Percentiles rank a stretch among this genome's conserved stretches.
phyloP scores from a whole-genome alignment of 2,329 filamentous ascomycete species.

The Colletotrichum spaethianum region DNA sequence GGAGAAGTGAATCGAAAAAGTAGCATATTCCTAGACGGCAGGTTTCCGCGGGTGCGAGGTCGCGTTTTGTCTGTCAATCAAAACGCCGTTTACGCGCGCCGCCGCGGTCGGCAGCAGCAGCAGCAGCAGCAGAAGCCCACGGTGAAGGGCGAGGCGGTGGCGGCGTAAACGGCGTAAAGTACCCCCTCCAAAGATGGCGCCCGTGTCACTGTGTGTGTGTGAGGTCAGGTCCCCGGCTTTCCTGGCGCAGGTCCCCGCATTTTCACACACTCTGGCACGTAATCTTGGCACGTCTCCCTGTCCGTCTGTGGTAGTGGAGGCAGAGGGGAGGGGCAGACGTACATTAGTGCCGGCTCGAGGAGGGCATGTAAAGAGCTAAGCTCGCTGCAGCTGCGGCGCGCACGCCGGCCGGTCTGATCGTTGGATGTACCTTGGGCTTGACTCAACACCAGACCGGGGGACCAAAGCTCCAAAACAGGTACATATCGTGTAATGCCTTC shows the following conservation, averaged over 20 bases:
- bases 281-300: constrained; percentile 32
- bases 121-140: too few relatives aligned
- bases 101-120: not conserved
- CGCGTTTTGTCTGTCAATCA: too few relatives aligned
- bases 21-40: not conserved
- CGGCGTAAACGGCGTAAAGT: constrained; percentile 38
- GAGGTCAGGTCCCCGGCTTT: constrained; percentile 37
- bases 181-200: not conserved
- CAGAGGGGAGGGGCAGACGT: not conserved
- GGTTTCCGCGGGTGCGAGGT: too few relatives aligned
- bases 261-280: constrained; percentile 22
- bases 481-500: constrained; percentile 7
- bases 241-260: constrained; percentile 22
- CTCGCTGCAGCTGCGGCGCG: not conserved
- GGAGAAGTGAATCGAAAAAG: not conserved
- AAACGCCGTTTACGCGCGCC: not conserved
- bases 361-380: constrained; percentile 2
- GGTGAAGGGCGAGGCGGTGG: not conserved
- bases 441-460: constrained; percentile 32
- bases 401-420: constrained; percentile 20
- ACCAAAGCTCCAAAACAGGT: constrained; percentile 30
- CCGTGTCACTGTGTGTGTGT: not conserved
- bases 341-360: constrained; percentile 14
- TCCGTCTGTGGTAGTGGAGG: not conserved
- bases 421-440: constrained; percentile 14